Base-by-base conservation (phyloP, 495 filamentous ascomycete species). In the Penicillium alfredii region DNA sequence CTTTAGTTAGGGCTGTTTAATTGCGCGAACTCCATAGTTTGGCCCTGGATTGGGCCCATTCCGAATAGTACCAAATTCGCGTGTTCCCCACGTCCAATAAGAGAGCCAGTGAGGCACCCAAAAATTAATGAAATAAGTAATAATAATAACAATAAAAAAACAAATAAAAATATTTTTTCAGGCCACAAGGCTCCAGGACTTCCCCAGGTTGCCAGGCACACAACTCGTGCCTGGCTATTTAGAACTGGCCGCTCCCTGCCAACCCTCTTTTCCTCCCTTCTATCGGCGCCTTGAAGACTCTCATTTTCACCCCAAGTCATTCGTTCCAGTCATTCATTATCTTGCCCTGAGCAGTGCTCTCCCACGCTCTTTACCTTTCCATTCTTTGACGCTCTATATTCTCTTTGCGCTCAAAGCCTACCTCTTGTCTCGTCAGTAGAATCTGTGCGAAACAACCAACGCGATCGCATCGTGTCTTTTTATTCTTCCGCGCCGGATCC, bases 301-400 rank as follows among this genome's bases (percentile, higher is more conserved):
- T 38, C 35, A 25, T 41, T 28, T 26, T 22, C 23, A 25, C 23
- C 23, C 4, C n/a, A n/a, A n/a, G n/a, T 23, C 26, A 27, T 46
- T 44, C 39, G 47, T 27, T 32, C 53, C 11, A 53, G 51, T 53
- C 38, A 45, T 30, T 54, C 51, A 23, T 52, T 52, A 10, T 18
- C 30, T 35, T 9, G 23, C 40, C 26, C 23, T 34, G 51, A 60
- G 56, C 56, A 46, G 52, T 40, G 47, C 56, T 61, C 52, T 21
- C 34, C 33, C 40, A 55, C 47, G 25, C 47, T 58, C 57, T 33
- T 51, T 56, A 49, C 30, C 26, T 40, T 32, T 30, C 13, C 24
- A 33, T 14, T 33, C 19, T 30, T 45, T 39, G 45, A 55, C 49
- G 53, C 46, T 38, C 53, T n/a, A n/a, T n/a, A n/a, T n/a, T 53